phyloP scores from a whole-genome alignment of 1,139 yeast genomes.

The Lodderomyces orthopsilosis region DNA sequence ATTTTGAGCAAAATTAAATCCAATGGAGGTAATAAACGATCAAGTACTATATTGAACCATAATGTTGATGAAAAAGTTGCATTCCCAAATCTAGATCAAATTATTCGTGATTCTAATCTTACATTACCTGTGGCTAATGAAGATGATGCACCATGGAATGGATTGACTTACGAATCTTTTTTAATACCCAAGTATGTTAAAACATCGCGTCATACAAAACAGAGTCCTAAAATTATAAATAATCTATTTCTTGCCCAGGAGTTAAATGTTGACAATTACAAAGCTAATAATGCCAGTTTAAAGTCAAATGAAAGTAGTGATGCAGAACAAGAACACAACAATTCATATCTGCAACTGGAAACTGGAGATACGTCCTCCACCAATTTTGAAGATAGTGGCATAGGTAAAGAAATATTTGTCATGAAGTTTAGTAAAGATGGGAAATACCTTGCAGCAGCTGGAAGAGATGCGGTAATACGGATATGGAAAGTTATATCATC shows the following conservation, averaged over 20 bases:
- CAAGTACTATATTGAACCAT: conserved; percentile 14
- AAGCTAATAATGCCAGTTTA: not conserved
- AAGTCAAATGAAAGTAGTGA: conserved; percentile 6
- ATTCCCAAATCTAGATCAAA: conserved; percentile 7
- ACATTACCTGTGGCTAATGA: conserved; percentile 3
- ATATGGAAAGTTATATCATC: conserved; percentile 81
- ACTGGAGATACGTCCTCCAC: conserved; percentile 11
- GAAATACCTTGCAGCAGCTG: conserved; percentile 78
- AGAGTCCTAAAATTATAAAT: conserved; percentile 45
- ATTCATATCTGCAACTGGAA: not conserved
- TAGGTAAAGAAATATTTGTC: conserved; percentile 58
- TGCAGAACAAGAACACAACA: not conserved
- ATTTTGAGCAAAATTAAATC: conserved; percentile 2
- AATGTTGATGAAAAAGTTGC: conserved; percentile 14
- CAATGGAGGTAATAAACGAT: not conserved
- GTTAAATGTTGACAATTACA: conserved; percentile 29
- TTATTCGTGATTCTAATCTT: not conserved
- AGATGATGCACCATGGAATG: conserved; percentile 29
- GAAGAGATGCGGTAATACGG: conserved; percentile 63
- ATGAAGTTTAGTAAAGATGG: conserved; percentile 79
- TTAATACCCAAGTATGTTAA: conserved; percentile 55
- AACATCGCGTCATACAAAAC: conserved; percentile 42
- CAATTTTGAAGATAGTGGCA: conserved; percentile 7
- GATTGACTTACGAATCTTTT: conserved; percentile 38
- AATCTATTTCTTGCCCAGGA: conserved; percentile 81